phyloP scores from a whole-genome alignment of 2,329 filamentous ascomycete genomes.

The Tolypocladium endophyticum region DNA sequence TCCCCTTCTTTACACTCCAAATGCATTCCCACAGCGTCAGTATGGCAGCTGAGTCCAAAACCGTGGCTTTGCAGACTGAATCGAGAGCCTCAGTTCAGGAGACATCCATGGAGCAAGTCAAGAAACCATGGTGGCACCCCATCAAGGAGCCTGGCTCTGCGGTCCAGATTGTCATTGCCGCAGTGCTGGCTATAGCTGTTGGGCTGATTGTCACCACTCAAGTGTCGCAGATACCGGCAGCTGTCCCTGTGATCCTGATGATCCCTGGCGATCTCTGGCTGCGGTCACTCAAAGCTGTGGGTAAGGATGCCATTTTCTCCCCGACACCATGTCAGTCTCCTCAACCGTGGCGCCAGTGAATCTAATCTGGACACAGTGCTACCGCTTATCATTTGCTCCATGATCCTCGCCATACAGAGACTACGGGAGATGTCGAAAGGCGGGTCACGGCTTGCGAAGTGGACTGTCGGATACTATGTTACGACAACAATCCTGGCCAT shows the following conservation, averaged over 20 bases:
- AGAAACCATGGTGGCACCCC: neutral
- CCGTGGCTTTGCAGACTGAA: neutral
- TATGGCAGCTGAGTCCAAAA: neutral
- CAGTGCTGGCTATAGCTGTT: neutral
- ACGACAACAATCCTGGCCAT: neutral
- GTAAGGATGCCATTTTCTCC: neutral
- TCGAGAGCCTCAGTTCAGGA: neutral
- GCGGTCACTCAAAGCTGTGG: neutral
- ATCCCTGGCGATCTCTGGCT: neutral
- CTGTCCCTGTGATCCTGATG: neutral
- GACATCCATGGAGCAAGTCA: neutral
- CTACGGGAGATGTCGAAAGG: neutral
- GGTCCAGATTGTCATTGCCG: neutral
- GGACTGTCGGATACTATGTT: neutral
- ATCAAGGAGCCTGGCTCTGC: constrained; percentile 7
- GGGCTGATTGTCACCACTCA: neutral
- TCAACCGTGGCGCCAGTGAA: neutral
- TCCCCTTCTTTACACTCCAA: no score
- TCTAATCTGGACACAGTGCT: neutral
- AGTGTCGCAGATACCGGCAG: neutral
- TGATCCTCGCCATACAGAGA: neutral
- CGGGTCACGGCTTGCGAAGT: neutral
- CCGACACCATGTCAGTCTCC: neutral
- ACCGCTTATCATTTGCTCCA: neutral
- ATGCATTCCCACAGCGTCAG: neutral